phyloP scores from a whole-genome alignment of 1,139 yeast species.

The Saccharomycopsis phalli region DNA sequence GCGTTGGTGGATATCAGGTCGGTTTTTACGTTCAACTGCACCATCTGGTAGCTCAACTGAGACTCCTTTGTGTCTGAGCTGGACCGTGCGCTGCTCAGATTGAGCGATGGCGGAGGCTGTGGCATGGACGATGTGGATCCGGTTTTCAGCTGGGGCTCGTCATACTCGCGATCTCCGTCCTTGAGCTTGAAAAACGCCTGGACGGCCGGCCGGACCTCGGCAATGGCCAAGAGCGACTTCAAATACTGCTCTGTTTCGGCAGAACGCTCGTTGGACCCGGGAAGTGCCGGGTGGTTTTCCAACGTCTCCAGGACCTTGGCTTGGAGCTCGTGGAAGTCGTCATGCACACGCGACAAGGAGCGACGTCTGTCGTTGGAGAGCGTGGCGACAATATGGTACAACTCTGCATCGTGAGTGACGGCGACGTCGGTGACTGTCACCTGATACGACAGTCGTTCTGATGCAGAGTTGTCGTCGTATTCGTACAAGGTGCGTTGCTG shows the following conservation, averaged over 20 bases:
- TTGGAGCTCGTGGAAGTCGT: slow-evolving; percentile 93
- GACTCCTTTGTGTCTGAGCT: slow-evolving; percentile 16
- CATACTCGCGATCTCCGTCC: slow-evolving; percentile 32
- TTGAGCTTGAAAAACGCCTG: slow-evolving; percentile 57
- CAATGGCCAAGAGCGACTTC: slow-evolving; percentile 42
- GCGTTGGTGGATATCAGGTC: slow-evolving; percentile 15
- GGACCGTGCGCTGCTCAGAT: slow-evolving; percentile 8
- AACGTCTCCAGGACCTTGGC: slow-evolving; percentile 73
- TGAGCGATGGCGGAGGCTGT: slow-evolving; percentile 7
- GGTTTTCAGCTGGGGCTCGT: slow-evolving; percentile 4
- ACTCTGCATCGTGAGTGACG: slow-evolving; percentile 28
- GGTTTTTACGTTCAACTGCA: slow-evolving; percentile 14
- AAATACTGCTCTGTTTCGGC: slow-evolving; percentile 81
- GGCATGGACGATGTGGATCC: background rate
- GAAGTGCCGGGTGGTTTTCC: slow-evolving; percentile 90
- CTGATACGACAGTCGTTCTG: slow-evolving; percentile 7
- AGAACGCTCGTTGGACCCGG: slow-evolving; percentile 85
- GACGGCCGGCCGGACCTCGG: too few species aligned
- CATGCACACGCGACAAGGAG: slow-evolving; percentile 79
- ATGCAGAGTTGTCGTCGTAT: slow-evolving; percentile 14
- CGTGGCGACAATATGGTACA: slow-evolving; percentile 64
- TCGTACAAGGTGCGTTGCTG: slow-evolving; percentile 15
- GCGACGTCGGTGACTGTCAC: slow-evolving; percentile 5
- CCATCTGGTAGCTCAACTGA: slow-evolving; percentile 13
- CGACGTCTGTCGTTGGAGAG: slow-evolving; percentile 63